Base-by-base conservation (phyloP, 208 protist species). In the Wallacemonas collosoma region DNA sequence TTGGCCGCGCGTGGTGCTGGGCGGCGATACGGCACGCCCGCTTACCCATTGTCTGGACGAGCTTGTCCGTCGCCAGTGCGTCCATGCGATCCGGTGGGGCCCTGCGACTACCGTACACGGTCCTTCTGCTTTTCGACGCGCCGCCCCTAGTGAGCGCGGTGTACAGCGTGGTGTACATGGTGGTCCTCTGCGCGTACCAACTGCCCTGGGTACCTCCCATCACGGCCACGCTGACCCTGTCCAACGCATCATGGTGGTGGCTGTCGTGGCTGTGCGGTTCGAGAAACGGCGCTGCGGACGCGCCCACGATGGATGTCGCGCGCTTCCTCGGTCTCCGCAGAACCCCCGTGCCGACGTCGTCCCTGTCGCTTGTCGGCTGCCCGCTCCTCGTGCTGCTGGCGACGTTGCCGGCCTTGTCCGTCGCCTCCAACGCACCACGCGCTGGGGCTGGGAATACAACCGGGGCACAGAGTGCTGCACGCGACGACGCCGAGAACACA, bases 141-240 rank as follows among this genome's bases (percentile, higher is more conserved):
- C 12, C 70, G 14, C 58, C 70, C 3, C 35, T 58, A 7, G 1
- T 48, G 5, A 15, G 41, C 38, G 61, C 55, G 35, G 55, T 57
- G 11, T 77, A 72, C 72, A 64, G 50, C 54, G 7, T 67, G 17
- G 36, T 48, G 1, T 55, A 77, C 64, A 17, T 54, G 9, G 41
- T 63, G 12, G 72, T 40, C 15, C n/a, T 72, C 36, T 58, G 39
- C 40, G 57, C 11, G 6, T 77, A 71, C 44, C 65, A 66, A 48
- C 38, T 67, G 41, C 64, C 54, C 8, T 77, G 64, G 64, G 58
- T 77, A 2, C 72, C 72, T 1, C 40, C 56, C 41, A 57, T 77
- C 57, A 48, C 54, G n/a, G 40, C 50, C 35, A 65, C 38, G 43
- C 15, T 76, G 40, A 15, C n/a, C 6, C 36, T 61, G 43, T 44